These are phyloP conservation scores for Fraxinus ornus DNA, from an alignment of 305 asterid genomes.

Conservation along the genomic window DNA sequence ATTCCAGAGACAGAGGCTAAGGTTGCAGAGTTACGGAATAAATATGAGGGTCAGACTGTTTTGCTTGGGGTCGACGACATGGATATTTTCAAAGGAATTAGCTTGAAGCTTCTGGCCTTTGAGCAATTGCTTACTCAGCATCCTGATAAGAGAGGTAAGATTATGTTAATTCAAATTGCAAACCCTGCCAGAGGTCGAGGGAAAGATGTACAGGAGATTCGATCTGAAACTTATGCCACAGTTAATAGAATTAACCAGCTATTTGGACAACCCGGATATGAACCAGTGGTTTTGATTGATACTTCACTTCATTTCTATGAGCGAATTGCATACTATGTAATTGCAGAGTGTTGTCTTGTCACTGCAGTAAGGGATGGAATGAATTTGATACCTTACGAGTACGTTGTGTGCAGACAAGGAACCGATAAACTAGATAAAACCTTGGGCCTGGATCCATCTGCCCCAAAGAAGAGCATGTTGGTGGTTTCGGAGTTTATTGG, in stretches of 20 bases:
- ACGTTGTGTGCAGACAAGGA: conserved; percentile 75
- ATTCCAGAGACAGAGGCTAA: conserved; percentile 64
- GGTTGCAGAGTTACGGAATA: conserved; percentile 53
- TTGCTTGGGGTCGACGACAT: conserved; percentile 90
- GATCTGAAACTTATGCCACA: conserved; percentile 61
- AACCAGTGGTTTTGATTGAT: conserved; percentile 74
- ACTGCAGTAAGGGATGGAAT: conserved; percentile 91
- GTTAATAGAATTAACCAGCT: conserved; percentile 59
- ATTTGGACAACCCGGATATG: conserved; percentile 61
- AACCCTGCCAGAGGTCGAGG: conserved; percentile 92
- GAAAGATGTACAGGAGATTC: conserved; percentile 76
- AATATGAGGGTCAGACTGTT: conserved; percentile 51
- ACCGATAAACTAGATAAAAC: conserved; percentile 52
- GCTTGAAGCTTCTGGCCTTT: conserved; percentile 77
- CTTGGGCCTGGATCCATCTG: conserved; percentile 47
- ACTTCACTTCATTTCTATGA: conserved; percentile 65
- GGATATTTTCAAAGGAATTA: conserved; percentile 90
- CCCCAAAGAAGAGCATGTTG: conserved; percentile 76
- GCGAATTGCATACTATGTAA: conserved; percentile 68
- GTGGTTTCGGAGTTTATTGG: conserved; percentile 83
- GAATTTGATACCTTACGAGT: conserved; percentile 88
- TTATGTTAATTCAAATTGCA: conserved; percentile 77
- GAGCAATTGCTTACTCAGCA: conserved; percentile 71
- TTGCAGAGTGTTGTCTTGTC: conserved; percentile 81
- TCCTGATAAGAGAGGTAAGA: conserved; percentile 64